Evolutionary conservation across 2,329 filamentous ascomycete species (phyloP).

Genomic region (Aspergillus clavatus): DNA sequence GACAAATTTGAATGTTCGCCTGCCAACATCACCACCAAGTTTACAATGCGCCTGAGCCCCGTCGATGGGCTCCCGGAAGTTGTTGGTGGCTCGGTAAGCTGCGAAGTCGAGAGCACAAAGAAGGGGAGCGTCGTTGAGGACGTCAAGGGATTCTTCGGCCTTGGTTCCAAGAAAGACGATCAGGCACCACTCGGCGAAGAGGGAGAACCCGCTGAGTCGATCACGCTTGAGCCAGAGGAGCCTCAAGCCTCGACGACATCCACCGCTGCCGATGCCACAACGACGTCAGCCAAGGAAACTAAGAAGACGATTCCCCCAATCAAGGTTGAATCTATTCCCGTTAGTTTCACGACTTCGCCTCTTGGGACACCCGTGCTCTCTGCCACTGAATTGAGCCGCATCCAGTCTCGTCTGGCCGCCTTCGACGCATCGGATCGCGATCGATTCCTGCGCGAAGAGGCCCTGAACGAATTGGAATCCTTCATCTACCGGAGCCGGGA

Average conservation of each 20-base stretch:
- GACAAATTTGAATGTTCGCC: conserved; percentile 73
- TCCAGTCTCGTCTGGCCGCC: conserved; percentile 69
- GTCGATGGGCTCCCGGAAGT: conserved; percentile 78
- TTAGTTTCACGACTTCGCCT: conserved; percentile 47
- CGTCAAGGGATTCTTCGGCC: conserved; percentile 93
- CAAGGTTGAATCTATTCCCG: conserved; percentile 48
- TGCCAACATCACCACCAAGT: conserved; percentile 72
- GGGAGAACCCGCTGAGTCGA: conserved; percentile 47
- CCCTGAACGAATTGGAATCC: conserved; percentile 85
- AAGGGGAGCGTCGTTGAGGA: conserved; percentile 84
- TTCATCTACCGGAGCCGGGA: conserved; percentile 89
- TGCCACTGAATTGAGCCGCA: conserved; percentile 39
- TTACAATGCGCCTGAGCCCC: conserved; percentile 66
- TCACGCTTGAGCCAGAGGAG: conserved; percentile 43
- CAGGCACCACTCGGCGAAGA: conserved; percentile 65
- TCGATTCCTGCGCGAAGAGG: conserved; percentile 73
- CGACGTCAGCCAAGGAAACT: conserved; percentile 45
- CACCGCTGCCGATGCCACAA: conserved; percentile 43
- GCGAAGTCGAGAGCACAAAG: conserved; percentile 70
- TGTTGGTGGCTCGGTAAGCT: conserved; percentile 70
- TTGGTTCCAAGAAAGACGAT: conserved; percentile 85
- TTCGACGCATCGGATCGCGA: conserved; percentile 83
- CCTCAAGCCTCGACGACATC: conserved; percentile 44
- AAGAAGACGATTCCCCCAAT: conserved; percentile 39
- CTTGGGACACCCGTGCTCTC: conserved; percentile 40